Evolutionary conservation across 768 basidiomycete genomes (phyloP).

Genomic region (Psilocybe subaeruginosa): DNA sequence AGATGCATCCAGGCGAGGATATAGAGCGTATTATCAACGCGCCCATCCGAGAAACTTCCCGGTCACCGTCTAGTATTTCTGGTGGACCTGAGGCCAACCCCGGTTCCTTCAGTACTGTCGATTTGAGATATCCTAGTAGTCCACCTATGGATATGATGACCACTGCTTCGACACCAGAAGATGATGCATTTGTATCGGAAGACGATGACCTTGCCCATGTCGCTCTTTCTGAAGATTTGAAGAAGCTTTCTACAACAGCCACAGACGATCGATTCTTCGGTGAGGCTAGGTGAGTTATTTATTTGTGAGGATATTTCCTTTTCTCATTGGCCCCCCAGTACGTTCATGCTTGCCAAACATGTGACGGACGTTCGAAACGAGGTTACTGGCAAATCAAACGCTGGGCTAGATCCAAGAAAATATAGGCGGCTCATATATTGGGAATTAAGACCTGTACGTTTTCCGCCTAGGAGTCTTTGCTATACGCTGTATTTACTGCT

Average conservation of each 20-base stretch:
- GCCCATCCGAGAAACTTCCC: background rate
- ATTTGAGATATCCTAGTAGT: constrained; percentile 12
- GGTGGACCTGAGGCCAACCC: background rate
- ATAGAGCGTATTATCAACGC: constrained; percentile 15
- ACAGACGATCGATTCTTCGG: constrained; percentile 44
- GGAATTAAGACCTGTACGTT: constrained; percentile 31
- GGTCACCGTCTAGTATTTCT: background rate
- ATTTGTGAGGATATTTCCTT: background rate
- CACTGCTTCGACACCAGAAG: constrained; percentile 8
- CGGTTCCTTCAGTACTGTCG: background rate
- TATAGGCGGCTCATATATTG: constrained; percentile 31
- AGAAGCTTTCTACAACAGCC: constrained; percentile 28
- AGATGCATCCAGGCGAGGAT: constrained; percentile 26
- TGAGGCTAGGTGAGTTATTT: constrained; percentile 30
- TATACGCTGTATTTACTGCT: background rate
- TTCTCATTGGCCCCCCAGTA: constrained; percentile 25
- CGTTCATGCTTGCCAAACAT: constrained; percentile 42
- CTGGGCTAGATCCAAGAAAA: constrained; percentile 13
- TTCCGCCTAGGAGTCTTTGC: background rate
- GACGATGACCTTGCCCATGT: constrained; percentile 37
- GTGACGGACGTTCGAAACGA: constrained; percentile 44
- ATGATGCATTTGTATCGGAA: constrained; percentile 7
- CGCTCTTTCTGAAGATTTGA: constrained; percentile 33
- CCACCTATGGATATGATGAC: constrained; percentile 9
- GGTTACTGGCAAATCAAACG: constrained; percentile 23